A percentile compares a stretch with the other conserved stretches of the same genome.
phyloP scores from a whole-genome alignment of 371 early-diverging fungal species.

The Polyrhizophydium stewartii region DNA sequence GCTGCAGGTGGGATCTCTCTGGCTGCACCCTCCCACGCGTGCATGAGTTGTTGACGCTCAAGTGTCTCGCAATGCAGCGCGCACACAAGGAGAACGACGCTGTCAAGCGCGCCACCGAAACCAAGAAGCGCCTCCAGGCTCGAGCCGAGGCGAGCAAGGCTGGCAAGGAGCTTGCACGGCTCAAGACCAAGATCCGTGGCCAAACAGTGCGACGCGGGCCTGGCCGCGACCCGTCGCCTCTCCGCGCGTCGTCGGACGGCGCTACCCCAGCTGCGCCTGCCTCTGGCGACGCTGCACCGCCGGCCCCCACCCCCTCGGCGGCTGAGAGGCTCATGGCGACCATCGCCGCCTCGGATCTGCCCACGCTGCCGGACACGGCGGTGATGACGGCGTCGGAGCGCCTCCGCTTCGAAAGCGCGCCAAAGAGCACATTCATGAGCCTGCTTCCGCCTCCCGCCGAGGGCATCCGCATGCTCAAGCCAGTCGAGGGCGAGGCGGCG shows the following conservation, averaged over 20 bases:
- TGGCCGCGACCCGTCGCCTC: neutral
- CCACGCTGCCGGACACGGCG: neutral
- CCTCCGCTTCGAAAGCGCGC: slow-evolving; percentile 7
- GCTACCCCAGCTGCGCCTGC: neutral
- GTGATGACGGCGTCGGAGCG: slow-evolving; percentile 7
- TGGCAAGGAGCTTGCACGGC: slow-evolving; percentile 1
- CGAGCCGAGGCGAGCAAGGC: neutral
- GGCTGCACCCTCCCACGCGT: too few species aligned
- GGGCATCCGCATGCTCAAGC: slow-evolving; percentile 18
- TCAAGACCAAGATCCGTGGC: slow-evolving; percentile 6
- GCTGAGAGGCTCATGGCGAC: too few species aligned
- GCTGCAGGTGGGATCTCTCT: slow-evolving; percentile 2
- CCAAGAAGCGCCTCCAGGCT: slow-evolving; percentile 5
- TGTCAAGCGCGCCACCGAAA: slow-evolving; percentile 11
- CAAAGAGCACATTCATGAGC: slow-evolving; percentile 14
- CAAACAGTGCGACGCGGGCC: slow-evolving; percentile 6
- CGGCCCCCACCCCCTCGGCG: too few species aligned
- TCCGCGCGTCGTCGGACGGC: neutral
- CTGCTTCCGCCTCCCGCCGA: slow-evolving; percentile 8
- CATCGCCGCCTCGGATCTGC: too few species aligned
- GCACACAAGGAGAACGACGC: slow-evolving; percentile 29
- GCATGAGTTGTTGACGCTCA: too few species aligned
- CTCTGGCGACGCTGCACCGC: neutral
- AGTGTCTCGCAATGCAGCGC: slow-evolving; percentile 2
- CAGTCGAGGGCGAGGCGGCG: slow-evolving; percentile 26